Evolutionary conservation across 768 basidiomycete genomes (phyloP).

Genomic region (Antrodiella citrinella): DNA sequence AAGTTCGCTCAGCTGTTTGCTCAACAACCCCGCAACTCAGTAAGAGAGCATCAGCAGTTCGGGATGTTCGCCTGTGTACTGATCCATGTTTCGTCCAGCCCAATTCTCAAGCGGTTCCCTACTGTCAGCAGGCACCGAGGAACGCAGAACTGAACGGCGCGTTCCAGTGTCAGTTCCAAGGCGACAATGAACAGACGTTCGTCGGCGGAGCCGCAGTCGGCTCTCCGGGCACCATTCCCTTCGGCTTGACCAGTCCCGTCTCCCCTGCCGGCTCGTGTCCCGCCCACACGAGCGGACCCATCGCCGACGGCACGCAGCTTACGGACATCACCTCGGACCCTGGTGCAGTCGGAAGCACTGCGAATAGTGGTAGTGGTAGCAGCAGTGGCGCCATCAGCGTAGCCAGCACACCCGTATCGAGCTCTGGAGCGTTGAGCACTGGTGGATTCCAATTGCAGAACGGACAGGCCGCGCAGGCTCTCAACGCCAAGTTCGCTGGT

Average conservation of each 20-base stretch:
- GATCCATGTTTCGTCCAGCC: conserved; percentile 7
- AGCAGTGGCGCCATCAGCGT: neutral
- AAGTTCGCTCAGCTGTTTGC: conserved; percentile 41
- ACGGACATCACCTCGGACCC: conserved; percentile 16
- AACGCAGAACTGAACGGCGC: conserved; percentile 46
- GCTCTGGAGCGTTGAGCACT: conserved; percentile 4
- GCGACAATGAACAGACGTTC: conserved; percentile 36
- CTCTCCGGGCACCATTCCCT: conserved; percentile 42
- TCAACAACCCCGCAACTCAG: conserved; percentile 50
- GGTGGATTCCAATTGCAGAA: conserved; percentile 20
- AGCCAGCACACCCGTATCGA: neutral
- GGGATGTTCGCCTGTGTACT: conserved; percentile 12
- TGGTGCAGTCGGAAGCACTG: conserved; percentile 8
- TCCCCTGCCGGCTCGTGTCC: conserved; percentile 44
- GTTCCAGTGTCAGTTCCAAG: conserved; percentile 52
- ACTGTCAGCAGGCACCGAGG: conserved; percentile 45
- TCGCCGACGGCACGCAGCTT: conserved; percentile 40
- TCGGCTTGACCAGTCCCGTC: conserved; percentile 32
- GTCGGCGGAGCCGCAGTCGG: conserved; percentile 37
- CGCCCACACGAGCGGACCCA: conserved; percentile 38
- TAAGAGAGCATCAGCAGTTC: too few relatives aligned
- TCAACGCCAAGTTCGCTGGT: conserved; percentile 24
- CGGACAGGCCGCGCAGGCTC: conserved; percentile 25
- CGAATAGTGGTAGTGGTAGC: neutral
- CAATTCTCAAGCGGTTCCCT: conserved; percentile 29